These are phyloP conservation scores for Lepidopterella palustris DNA, from an alignment of 495 filamentous ascomycete genomes.

Conservation along the genomic window DNA sequence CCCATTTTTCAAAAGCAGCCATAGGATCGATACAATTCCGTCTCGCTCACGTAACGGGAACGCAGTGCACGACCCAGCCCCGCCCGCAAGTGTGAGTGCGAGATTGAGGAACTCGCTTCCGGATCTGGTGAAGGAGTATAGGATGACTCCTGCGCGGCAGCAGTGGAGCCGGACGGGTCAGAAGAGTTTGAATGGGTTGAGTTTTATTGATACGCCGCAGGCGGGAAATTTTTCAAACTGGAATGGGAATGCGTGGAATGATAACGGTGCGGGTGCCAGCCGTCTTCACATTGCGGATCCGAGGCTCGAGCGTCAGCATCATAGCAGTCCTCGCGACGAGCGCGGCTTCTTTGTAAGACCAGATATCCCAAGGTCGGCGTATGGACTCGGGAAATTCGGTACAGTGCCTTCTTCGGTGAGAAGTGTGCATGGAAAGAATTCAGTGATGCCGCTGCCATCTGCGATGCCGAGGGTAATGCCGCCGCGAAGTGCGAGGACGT, in stretches of 20 bases:
- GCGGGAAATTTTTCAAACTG: no score
- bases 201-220: slow-evolving; percentile 21
- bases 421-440: no score
- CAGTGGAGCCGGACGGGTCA: slow-evolving; percentile 7
- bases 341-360: neutral
- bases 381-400: neutral
- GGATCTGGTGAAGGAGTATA: slow-evolving; percentile 7
- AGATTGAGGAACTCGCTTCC: no score
- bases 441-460: neutral
- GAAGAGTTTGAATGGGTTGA: slow-evolving; percentile 26
- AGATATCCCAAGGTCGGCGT: neutral
- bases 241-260: slow-evolving; percentile 10
- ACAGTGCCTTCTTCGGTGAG: neutral
- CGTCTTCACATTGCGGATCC: neutral
- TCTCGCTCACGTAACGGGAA: slow-evolving; percentile 1
- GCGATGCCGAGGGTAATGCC: neutral
- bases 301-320: neutral
- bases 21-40: slow-evolving; percentile 4
- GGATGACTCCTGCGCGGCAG: neutral
- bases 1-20: slow-evolving; percentile 31
- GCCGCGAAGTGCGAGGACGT: neutral
- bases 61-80: slow-evolving; percentile 1
- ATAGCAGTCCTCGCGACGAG: neutral
- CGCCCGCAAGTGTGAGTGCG: slow-evolving; percentile 7
- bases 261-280: neutral